Evolutionary conservation across 2,329 filamentous ascomycete species (phyloP), one percentile per base, ranked within the genome.

Genomic region (Neopestalotiopsis rosae): DNA sequence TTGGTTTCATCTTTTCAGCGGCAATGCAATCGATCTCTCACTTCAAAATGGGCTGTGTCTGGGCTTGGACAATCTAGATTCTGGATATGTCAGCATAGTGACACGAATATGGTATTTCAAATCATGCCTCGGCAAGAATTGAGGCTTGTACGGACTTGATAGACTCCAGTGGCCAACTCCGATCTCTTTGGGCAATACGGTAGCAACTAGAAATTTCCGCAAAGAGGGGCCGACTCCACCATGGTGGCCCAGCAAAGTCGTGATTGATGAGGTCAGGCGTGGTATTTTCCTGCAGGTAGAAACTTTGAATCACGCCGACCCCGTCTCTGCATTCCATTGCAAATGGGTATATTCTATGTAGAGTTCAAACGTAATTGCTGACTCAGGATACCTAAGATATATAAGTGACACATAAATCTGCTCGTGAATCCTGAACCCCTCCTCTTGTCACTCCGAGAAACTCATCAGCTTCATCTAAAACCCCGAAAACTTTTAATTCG

Each of bases 171-270:
- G 17, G 45, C 45, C 45, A 52, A 7, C 17, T n/a, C 17, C 45
- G 5, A n/a, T 52, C 45, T 52, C 17, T 52, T 52, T 52, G 17
- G 34, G 34, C 10, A 38, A 10, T 38, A 6, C 9, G 17, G 45
- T 52, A 52, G 45, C 45, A 52, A 52, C 45, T 52, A 52, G 45
- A 52, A 52, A 52, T 52, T 52, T 52, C 45, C 45, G 45, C n/a
- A 20, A n/a, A 20, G 45, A 20, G n/a, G 45, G 45, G 45, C 42
- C 42, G 45, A 52, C 45, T 52, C 45, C 45, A 52, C 45, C 45
- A 52, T n/a, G 5, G n/a, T 45, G n/a, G 45, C 45, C 17, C 17
- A 5, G 17, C 7, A 52, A 52, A 52, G 45, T 52, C 45, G 45
- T 52, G 45, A 45, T 45, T 17, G 13, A 52, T 17, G 45, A 20